These are phyloP conservation scores for Quercus bicolor DNA, from an alignment of 306 rosid species.

Conservation along the genomic window DNA sequence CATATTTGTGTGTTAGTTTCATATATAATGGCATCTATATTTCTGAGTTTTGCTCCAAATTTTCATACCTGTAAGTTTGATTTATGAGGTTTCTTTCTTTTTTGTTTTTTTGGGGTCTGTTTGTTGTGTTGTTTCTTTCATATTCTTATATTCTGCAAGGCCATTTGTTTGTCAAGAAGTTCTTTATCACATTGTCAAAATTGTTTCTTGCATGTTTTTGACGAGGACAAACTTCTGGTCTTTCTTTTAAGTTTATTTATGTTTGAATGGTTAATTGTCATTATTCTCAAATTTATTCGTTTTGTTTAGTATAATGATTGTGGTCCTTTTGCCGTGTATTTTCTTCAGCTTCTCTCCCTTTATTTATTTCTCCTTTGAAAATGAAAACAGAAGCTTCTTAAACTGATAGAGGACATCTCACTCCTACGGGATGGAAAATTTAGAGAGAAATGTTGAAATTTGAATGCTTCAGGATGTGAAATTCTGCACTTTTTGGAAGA, in stretches of 20 bases:
- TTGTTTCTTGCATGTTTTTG: background rate
- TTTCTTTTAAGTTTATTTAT: background rate
- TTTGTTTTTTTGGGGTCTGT: background rate
- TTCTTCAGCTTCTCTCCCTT: background rate
- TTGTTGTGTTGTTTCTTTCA: slow-evolving; percentile 1
- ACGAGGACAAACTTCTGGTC: background rate
- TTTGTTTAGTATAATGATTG: background rate
- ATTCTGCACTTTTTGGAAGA: background rate
- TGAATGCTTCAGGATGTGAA: background rate
- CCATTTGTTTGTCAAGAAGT: background rate
- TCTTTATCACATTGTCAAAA: background rate
- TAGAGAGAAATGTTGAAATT: background rate
- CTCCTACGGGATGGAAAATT: background rate
- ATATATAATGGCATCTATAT: background rate
- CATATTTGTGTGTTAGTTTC: background rate
- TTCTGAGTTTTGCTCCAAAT: background rate
- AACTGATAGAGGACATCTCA: slow-evolving; percentile 14
- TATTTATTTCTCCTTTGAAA: background rate
- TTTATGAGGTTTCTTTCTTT: background rate
- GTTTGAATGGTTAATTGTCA: background rate
- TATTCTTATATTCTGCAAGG: background rate
- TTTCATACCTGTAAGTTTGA: too few relatives aligned
- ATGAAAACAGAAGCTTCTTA: slow-evolving; percentile 31
- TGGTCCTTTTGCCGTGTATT: slow-evolving; percentile 21
- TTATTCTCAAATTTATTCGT: slow-evolving; percentile 10